phyloP scores from a whole-genome alignment of 2,329 filamentous ascomycete species.

The Thielaviopsis euricoi region DNA sequence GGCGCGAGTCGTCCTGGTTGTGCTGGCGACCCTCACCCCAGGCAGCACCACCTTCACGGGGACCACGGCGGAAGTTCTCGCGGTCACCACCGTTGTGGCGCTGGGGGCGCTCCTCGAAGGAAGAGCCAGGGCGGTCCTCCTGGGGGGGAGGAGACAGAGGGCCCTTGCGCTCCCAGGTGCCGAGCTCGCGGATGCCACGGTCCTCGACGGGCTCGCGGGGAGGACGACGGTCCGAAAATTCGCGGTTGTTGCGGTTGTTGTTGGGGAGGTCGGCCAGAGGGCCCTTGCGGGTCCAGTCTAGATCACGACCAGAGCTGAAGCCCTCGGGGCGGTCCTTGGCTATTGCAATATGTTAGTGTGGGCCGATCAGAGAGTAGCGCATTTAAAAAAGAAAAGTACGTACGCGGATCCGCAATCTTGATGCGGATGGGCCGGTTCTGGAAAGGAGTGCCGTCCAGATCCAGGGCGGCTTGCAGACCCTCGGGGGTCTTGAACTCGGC shows the following conservation, averaged over 20 bases:
- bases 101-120: slow-evolving; percentile 38
- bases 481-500: slow-evolving; percentile 83
- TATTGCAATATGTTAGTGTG: background rate
- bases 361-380: background rate
- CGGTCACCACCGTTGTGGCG: slow-evolving; percentile 40
- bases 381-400: slow-evolving; percentile 20
- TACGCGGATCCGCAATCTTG: slow-evolving; percentile 95
- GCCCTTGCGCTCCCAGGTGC: slow-evolving; percentile 89
- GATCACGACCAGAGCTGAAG: slow-evolving; percentile 55
- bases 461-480: slow-evolving; percentile 78
- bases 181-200: slow-evolving; percentile 63
- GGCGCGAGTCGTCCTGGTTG: slow-evolving; percentile 61
- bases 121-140: slow-evolving; percentile 29
- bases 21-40: slow-evolving; percentile 50
- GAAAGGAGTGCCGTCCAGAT: slow-evolving; percentile 65
- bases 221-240: slow-evolving; percentile 43
- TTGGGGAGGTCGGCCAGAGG: slow-evolving; percentile 60
- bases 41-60: slow-evolving; percentile 53
- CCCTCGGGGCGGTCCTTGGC: slow-evolving; percentile 3
- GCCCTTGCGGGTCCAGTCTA: slow-evolving; percentile 90
- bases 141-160: slow-evolving; percentile 59
- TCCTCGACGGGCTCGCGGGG: slow-evolving; percentile 52
- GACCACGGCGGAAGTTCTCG: slow-evolving; percentile 43
- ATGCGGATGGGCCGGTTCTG: slow-evolving; percentile 82
- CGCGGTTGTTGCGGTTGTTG: slow-evolving; percentile 28